Percentiles rank a stretch among this genome's conserved stretches.
Evolutionary conservation across 2,329 filamentous ascomycete genomes (phyloP).

Genomic region (Samsoniella hepiali): DNA sequence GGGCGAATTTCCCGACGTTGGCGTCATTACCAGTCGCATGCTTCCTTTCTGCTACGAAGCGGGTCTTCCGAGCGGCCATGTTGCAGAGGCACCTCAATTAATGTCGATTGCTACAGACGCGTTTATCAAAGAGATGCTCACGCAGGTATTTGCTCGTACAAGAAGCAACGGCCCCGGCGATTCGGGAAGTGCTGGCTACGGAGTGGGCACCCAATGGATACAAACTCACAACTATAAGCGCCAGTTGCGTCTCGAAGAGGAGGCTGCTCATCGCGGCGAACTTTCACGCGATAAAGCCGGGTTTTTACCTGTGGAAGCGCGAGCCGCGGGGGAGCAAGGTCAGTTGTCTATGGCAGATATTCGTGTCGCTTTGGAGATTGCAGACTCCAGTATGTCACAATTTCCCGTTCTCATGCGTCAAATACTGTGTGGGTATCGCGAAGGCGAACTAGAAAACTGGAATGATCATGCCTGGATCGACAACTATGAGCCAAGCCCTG

Average conservation of each 20-base stretch:
- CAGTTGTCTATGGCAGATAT: conserved; percentile 77
- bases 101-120: conserved; percentile 64
- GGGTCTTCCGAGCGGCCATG: conserved; percentile 58
- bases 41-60: conserved; percentile 66
- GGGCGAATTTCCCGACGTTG: conserved; percentile 65
- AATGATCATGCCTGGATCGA: conserved; percentile 56
- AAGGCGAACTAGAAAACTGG: conserved; percentile 71
- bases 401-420: conserved; percentile 73
- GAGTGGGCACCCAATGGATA: conserved; percentile 66
- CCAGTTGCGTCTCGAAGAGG: conserved; percentile 73
- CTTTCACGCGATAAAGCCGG: conserved; percentile 71
- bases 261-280: conserved; percentile 68
- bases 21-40: conserved; percentile 62
- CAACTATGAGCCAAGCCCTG: conserved; percentile 30
- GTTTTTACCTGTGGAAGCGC: conserved; percentile 76
- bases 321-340: conserved; percentile 67
- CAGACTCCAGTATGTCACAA: conserved; percentile 70
- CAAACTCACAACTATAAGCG: conserved; percentile 75
- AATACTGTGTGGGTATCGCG: conserved; percentile 68
- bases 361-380: conserved; percentile 69
- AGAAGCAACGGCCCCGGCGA: conserved; percentile 63
- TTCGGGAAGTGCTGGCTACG: conserved; percentile 59
- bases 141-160: conserved; percentile 61
- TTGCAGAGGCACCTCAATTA: conserved; percentile 58
- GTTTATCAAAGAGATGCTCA: conserved; percentile 64